Evolutionary conservation across 164 flowering plant genomes (phyloP).

Genomic region (Tetrastigma voinierianum): DNA sequence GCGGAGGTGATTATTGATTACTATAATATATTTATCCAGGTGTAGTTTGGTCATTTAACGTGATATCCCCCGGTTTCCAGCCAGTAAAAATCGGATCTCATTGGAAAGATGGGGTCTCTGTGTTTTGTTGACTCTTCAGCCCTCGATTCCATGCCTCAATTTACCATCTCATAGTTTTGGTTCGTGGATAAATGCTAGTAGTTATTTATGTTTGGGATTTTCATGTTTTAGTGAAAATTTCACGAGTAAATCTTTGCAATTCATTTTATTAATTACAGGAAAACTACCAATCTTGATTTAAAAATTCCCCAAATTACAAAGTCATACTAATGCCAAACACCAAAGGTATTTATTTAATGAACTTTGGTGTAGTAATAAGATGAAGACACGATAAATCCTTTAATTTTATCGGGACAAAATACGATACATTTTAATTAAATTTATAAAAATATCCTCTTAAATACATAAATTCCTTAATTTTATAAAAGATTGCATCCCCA

Average conservation of each 20-base stretch:
- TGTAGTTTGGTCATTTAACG: not conserved
- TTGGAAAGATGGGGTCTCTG: not conserved
- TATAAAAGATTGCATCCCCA: too few relatives aligned
- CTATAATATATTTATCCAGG: not conserved
- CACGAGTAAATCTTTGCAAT: too few relatives aligned
- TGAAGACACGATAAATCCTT: too few relatives aligned
- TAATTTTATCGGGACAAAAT: too few relatives aligned
- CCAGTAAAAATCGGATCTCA: not conserved
- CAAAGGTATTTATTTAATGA: conserved; percentile 37
- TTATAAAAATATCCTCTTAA: too few relatives aligned
- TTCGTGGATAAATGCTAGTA: too few relatives aligned
- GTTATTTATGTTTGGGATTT: too few relatives aligned
- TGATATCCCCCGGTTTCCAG: too few relatives aligned
- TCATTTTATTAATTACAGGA: conserved; percentile 28
- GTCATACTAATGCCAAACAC: conserved; percentile 39
- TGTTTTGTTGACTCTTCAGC: not conserved
- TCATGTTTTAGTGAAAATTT: too few relatives aligned
- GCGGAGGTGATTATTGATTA: conserved; percentile 37
- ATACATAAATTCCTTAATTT: too few relatives aligned
- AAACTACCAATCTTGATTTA: conserved; percentile 24
- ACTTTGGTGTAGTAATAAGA: too few relatives aligned
- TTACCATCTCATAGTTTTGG: not conserved
- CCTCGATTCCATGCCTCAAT: not conserved
- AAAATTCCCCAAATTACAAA: conserved; percentile 20
- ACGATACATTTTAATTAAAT: too few relatives aligned